phyloP scores from a whole-genome alignment of 2,329 filamentous ascomycete genomes.

The Paramyrothecium sp. region DNA sequence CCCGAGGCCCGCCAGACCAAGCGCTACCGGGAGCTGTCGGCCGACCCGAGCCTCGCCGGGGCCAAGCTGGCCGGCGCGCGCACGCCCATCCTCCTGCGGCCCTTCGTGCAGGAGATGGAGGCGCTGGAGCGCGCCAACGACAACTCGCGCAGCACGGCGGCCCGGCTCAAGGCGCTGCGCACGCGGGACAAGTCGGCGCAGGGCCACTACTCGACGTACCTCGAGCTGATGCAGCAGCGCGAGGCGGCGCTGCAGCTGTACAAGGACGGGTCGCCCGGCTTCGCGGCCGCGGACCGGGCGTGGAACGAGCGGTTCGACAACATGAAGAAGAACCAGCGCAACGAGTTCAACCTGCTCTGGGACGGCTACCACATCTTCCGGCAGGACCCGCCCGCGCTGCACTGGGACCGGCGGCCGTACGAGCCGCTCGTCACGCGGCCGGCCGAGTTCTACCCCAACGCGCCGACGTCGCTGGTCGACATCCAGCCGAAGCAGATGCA shows the following conservation, averaged over 20 bases:
- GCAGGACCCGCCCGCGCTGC: slow-evolving; percentile 49
- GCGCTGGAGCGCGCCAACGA: slow-evolving; percentile 28
- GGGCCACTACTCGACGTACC: slow-evolving; percentile 18
- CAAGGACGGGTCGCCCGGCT: slow-evolving; percentile 9
- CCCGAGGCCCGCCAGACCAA: slow-evolving; percentile 42
- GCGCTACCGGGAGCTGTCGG: slow-evolving; percentile 18
- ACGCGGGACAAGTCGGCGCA: slow-evolving; percentile 21
- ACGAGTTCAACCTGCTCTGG: slow-evolving; percentile 36
- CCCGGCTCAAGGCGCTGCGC: slow-evolving; percentile 25
- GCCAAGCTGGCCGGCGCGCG: slow-evolving; percentile 26
- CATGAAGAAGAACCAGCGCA: slow-evolving; percentile 28
- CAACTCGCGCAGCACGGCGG: background rate
- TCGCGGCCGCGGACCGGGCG: slow-evolving; percentile 24
- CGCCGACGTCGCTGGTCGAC: slow-evolving; percentile 60
- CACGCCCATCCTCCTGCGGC: slow-evolving; percentile 31
- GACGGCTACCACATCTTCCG: slow-evolving; percentile 55
- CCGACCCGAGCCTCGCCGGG: slow-evolving; percentile 17
- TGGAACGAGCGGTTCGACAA: slow-evolving; percentile 33
- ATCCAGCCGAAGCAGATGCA: slow-evolving; percentile 59
- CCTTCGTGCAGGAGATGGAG: slow-evolving; percentile 40
- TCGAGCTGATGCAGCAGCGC: slow-evolving; percentile 31
- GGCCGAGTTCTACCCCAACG: slow-evolving; percentile 67
- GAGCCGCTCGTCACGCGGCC: slow-evolving; percentile 63
- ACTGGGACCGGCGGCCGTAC: slow-evolving; percentile 68
- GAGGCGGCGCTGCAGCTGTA: slow-evolving; percentile 22